Percentiles rank a stretch among this genome's conserved stretches.
Evolutionary conservation across 768 basidiomycete species (phyloP).

Genomic region (Ephemerocybe angulata): DNA sequence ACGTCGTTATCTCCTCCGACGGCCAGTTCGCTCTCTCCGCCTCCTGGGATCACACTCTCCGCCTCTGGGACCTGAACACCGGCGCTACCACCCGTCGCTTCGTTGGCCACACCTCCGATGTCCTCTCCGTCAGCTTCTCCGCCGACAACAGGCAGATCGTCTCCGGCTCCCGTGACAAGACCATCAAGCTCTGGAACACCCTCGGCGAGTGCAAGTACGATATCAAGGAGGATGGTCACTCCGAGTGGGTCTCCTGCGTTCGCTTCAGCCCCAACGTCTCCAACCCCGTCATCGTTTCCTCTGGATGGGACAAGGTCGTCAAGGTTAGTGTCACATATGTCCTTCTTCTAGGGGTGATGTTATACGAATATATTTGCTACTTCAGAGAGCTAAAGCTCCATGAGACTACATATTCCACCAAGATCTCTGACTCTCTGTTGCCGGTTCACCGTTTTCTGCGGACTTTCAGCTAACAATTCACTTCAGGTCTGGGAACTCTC

Average conservation of each 20-base stretch:
- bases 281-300: slow-evolving; percentile 98
- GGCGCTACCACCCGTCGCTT: slow-evolving; percentile 95
- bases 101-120: slow-evolving; percentile 96
- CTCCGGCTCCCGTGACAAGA: slow-evolving; percentile 92
- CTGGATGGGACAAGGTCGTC: slow-evolving; percentile 99
- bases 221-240: slow-evolving; percentile 98
- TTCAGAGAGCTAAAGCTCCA: slow-evolving; percentile 71
- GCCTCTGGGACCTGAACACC: slow-evolving; percentile 99
- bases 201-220: slow-evolving; percentile 99
- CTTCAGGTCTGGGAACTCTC: slow-evolving; percentile 97
- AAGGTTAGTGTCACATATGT: slow-evolving; percentile 65
- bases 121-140: slow-evolving; percentile 98
- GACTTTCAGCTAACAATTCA: slow-evolving; percentile 14
- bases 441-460: slow-evolving; percentile 9
- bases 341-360: slow-evolving; percentile 25
- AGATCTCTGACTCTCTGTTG: slow-evolving; percentile 66
- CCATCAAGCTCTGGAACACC: slow-evolving; percentile 99
- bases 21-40: slow-evolving; percentile 99
- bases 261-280: slow-evolving; percentile 97
- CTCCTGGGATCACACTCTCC: slow-evolving; percentile 99
- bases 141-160: slow-evolving; percentile 99
- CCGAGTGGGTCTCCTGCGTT: slow-evolving; percentile 99
- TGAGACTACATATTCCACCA: slow-evolving; percentile 83
- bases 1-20: slow-evolving; percentile 98
- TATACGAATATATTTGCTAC: slow-evolving; percentile 75